A percentile compares a stretch with the other conserved stretches of the same genome.
Evolutionary conservation across 345 rosid species (phyloP).

Genomic region (Populus nigra): DNA sequence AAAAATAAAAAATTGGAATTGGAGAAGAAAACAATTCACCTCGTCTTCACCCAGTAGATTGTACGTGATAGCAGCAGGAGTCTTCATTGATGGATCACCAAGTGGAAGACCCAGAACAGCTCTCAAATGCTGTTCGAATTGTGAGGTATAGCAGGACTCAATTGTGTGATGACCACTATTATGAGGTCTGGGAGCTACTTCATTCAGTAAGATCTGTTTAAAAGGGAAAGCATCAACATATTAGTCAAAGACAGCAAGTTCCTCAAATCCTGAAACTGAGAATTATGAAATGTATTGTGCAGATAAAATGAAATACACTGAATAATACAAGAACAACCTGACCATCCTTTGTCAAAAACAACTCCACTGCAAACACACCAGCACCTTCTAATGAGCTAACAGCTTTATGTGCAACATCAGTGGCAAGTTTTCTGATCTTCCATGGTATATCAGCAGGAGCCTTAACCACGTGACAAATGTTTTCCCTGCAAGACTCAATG

Average conservation of each 20-base stretch:
- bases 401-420: conserved; percentile 74
- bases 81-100: conserved; percentile 96
- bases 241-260: not conserved
- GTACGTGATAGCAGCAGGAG: conserved; percentile 84
- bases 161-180: conserved; percentile 98
- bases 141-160: conserved; percentile 91
- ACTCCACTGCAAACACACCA: conserved; percentile 93
- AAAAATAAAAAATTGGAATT: not conserved
- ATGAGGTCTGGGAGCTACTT: conserved; percentile 98
- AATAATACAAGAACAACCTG: conserved; percentile 51
- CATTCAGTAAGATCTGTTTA: conserved; percentile 75
- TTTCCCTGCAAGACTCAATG: conserved; percentile 55
- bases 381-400: conserved; percentile 88
- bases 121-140: conserved; percentile 86
- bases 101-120: conserved; percentile 94
- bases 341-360: conserved; percentile 73
- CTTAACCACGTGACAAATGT: conserved; percentile 92
- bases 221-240: conserved; percentile 6
- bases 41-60: conserved; percentile 91
- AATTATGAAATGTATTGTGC: conserved; percentile 2
- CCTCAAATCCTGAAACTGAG: not conserved
- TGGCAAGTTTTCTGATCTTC: conserved; percentile 76
- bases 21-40: conserved; percentile 31
- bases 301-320: conserved; percentile 2
- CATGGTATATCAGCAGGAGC: conserved; percentile 86